Percentiles rank a stretch among this genome's conserved stretches.
Evolutionary conservation across 441 rosid genomes (phyloP).

Genomic region (Arabidopsis lyrata): DNA sequence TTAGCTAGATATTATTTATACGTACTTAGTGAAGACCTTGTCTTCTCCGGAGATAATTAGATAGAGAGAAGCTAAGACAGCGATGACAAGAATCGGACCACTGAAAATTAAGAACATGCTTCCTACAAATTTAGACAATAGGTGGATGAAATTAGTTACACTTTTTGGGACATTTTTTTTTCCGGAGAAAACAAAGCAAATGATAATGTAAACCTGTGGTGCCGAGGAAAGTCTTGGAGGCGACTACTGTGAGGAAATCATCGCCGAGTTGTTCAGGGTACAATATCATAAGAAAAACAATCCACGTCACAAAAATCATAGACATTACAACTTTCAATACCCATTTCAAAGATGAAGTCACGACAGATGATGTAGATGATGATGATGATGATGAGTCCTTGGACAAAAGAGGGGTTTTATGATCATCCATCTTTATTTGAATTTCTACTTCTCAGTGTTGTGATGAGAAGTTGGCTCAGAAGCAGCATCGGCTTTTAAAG

Average conservation of each 20-base stretch:
- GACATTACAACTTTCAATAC: conserved; percentile 60
- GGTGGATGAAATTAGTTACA: background rate
- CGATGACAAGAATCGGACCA: conserved; percentile 68
- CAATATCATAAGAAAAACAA: conserved; percentile 52
- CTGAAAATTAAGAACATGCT: conserved; percentile 67
- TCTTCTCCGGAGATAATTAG: conserved; percentile 67
- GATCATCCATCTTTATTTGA: conserved; percentile 49
- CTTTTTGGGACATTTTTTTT: background rate
- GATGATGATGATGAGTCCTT: conserved; percentile 51
- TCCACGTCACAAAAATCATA: conserved; percentile 68
- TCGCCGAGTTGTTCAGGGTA: conserved; percentile 62
- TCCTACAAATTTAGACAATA: conserved; percentile 53
- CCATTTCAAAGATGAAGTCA: conserved; percentile 59
- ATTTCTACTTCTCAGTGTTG: conserved; percentile 5
- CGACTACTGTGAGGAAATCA: conserved; percentile 39
- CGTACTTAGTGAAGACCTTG: conserved; percentile 52
- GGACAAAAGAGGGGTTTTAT: conserved; percentile 40
- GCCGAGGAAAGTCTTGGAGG: conserved; percentile 58
- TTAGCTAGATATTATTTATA: background rate
- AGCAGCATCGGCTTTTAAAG: conserved; percentile 12
- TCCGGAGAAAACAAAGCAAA: conserved; percentile 3
- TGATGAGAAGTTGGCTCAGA: conserved; percentile 12
- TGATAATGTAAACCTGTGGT: conserved; percentile 53
- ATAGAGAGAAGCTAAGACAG: conserved; percentile 59
- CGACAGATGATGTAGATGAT: conserved; percentile 41